Conservation (phyloP, 2,329 filamentous ascomycete species). For the Didymella keratinophila region DNA sequence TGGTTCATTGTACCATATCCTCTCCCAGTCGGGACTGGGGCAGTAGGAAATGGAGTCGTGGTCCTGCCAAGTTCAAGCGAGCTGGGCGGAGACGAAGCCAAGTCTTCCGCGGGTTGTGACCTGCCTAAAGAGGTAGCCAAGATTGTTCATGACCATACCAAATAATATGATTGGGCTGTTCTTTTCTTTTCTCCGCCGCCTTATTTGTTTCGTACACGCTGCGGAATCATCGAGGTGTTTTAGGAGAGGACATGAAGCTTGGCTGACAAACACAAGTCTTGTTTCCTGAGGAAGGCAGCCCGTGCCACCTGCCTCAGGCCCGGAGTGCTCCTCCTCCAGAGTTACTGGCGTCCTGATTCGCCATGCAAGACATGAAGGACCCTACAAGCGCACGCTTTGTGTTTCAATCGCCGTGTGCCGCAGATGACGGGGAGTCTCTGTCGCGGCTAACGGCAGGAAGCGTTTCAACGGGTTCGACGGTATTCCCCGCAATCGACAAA, state of each 20-base stretch:
- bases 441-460: background rate
- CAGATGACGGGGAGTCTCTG: background rate
- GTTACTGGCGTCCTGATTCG: background rate
- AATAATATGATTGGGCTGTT: background rate
- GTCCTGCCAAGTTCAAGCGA: constrained; percentile 22
- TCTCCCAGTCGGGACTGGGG: constrained; percentile 16
- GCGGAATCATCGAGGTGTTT: background rate
- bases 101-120: constrained; percentile 17
- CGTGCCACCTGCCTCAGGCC: background rate
- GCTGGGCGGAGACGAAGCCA: constrained; percentile 21
- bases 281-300: constrained; percentile 7
- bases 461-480: background rate
- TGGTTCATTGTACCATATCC: constrained; percentile 10
- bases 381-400: background rate
- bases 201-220: constrained; percentile 7
- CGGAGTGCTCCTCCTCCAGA: background rate
- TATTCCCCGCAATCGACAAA: background rate
- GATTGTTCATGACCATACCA: background rate
- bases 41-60: constrained; percentile 12
- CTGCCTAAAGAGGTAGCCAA: constrained; percentile 25
- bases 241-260: background rate
- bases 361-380: background rate
- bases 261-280: constrained; percentile 5
- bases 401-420: background rate
- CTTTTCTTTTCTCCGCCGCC: constrained; percentile 4